phyloP scores from a whole-genome alignment of 2,329 filamentous ascomycete species.

The Xylariomycetidae sp. region DNA sequence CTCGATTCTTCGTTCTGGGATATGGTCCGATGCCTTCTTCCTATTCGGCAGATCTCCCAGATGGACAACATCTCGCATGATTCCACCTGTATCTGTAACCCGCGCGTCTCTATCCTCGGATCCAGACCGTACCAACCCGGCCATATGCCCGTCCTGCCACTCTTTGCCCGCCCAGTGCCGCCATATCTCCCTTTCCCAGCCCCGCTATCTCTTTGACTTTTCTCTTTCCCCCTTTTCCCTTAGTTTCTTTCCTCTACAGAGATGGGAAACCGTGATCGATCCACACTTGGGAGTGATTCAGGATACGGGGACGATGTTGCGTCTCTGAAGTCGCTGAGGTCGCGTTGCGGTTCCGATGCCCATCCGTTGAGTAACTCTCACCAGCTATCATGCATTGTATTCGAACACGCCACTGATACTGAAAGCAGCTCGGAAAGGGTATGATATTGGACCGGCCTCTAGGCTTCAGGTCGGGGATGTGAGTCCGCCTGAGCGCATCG shows the following conservation, averaged over 20 bases:
- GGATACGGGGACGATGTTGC: constrained; percentile 29
- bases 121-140: too few relatives aligned
- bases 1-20: too few relatives aligned
- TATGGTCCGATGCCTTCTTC: too few relatives aligned
- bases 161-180: too few relatives aligned
- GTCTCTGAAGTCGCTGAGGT: constrained; percentile 22
- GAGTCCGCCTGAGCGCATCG: constrained; percentile 11
- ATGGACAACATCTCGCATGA: too few relatives aligned
- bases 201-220: too few relatives aligned
- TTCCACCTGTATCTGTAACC: too few relatives aligned
- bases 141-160: too few relatives aligned
- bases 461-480: constrained; percentile 31
- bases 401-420: constrained; percentile 1
- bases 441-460: constrained; percentile 28
- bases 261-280: constrained; percentile 30
- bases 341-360: constrained; percentile 21
- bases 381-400: neutral
- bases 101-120: too few relatives aligned
- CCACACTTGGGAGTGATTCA: constrained; percentile 29
- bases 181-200: too few relatives aligned
- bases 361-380: constrained; percentile 27
- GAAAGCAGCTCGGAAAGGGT: constrained; percentile 27
- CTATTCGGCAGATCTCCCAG: too few relatives aligned
- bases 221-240: constrained; percentile 8
- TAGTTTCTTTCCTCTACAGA: constrained; percentile 21